Evolutionary conservation across 1,284 basidiomycete genomes (phyloP), one percentile per base, ranked within the genome.

Genomic region (Ustilago xerochloae): DNA sequence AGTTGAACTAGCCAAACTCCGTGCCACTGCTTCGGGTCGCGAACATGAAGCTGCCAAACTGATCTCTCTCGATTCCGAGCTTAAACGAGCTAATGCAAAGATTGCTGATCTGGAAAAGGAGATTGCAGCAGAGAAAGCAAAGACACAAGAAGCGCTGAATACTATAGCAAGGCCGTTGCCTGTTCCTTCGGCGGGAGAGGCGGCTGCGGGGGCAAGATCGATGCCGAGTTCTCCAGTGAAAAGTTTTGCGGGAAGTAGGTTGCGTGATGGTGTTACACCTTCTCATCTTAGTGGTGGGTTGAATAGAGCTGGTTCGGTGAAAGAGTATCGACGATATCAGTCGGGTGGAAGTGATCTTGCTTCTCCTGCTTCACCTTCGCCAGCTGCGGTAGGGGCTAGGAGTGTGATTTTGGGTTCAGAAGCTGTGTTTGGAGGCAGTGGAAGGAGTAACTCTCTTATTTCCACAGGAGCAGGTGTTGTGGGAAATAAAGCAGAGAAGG

Each of bases 321-420:
- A 78, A 20, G 79, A 80, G 48, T 79, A 77, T 32, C 57, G 71
- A 6, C 59, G 70, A 1, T 79, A 77, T 49, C 56, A 50, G 18
- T 10, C 56, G 0, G 43, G 22, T 16, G 54, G 29, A 13, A 24
- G 22, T 1, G 51, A 53, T 8, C 4, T 32, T 24, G 38, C 30
- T 5, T 28, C 54, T 20, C 29, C 51, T 13, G 24, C 66, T n/a
- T 48, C 71, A 12, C 57, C 61, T 10, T 46, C 61, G 0, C 41
- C 52, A 24, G 38, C 38, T 0, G 57, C 63, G 15, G 22, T 52
- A 2, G 68, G 58, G 1, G 39, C 59, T 4, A 57, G 63, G 4
- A 70, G 63, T 30, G 66, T 51, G 8, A n/a, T 70, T 6, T 46
- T 70, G 7, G 43, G 49, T 12, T 50, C 56, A 26, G 24, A 39